Evolutionary conservation across 2,329 filamentous ascomycete species (phyloP).

Genomic region (Diplodia sapinea): DNA sequence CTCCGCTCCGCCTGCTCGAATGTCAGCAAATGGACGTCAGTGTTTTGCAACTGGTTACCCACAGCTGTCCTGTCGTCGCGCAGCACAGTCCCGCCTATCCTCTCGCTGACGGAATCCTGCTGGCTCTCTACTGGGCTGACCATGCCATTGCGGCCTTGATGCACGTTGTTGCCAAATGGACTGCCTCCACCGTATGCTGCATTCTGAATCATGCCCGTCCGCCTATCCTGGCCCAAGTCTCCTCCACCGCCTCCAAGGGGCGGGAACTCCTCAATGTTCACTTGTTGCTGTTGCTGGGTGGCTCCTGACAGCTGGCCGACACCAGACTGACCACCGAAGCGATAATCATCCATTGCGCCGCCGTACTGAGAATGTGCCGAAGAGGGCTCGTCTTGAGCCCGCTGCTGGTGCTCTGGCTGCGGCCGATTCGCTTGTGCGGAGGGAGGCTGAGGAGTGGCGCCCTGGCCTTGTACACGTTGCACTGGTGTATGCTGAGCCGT

Average conservation of each 20-base stretch:
- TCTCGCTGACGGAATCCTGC: slow-evolving; percentile 39
- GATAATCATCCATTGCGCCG: slow-evolving; percentile 60
- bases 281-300: slow-evolving; percentile 58
- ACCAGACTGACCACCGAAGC: slow-evolving; percentile 62
- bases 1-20: slow-evolving; percentile 18
- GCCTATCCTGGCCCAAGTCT: slow-evolving; percentile 58
- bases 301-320: slow-evolving; percentile 58
- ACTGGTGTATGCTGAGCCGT: slow-evolving; percentile 59
- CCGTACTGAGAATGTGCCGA: slow-evolving; percentile 57
- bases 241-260: slow-evolving; percentile 60
- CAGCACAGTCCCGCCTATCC: slow-evolving; percentile 24
- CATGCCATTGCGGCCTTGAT: slow-evolving; percentile 52
- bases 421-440: slow-evolving; percentile 41
- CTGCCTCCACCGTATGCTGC: slow-evolving; percentile 49
- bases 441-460: slow-evolving; percentile 33
- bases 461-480: slow-evolving; percentile 57
- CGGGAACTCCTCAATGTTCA: slow-evolving; percentile 66
- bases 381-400: slow-evolving; percentile 49
- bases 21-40: background rate
- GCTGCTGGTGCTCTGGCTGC: slow-evolving; percentile 48
- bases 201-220: slow-evolving; percentile 58
- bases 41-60: background rate
- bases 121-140: slow-evolving; percentile 48
- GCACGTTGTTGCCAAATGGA: slow-evolving; percentile 50
- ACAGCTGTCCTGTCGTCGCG: slow-evolving; percentile 27